Conservation (phyloP, 192 early-diverging fungal genomes). For the Spizellomyces punctatus region DNA sequence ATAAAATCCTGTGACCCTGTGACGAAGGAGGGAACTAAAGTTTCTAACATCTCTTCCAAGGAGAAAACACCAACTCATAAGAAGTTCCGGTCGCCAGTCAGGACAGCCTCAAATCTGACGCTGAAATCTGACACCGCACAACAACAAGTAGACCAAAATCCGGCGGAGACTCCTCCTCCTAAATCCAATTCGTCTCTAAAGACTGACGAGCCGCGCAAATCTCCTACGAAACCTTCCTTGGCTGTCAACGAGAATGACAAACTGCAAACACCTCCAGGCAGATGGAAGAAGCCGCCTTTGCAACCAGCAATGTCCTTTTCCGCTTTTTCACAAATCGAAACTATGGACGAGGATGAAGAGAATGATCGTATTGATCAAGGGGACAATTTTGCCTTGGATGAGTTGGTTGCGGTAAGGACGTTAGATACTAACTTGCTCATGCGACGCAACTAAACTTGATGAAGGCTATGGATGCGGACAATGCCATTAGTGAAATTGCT, state of each 20-base stretch:
- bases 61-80: neutral
- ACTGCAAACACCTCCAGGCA: neutral
- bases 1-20: neutral
- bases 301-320: neutral
- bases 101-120: neutral
- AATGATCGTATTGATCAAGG: neutral
- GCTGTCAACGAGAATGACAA: constrained; percentile 3
- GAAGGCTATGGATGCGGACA: neutral
- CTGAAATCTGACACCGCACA: neutral
- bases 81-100: neutral
- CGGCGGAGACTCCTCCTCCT: neutral
- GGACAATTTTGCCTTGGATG: constrained; percentile 8
- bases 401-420: constrained; percentile 12
- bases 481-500: neutral
- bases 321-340: constrained; percentile 29
- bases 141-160: neutral
- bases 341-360: neutral
- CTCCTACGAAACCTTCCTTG: neutral
- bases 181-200: neutral
- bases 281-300: neutral
- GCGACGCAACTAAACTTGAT: neutral
- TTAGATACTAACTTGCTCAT: neutral
- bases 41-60: too few species aligned
- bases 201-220: neutral
- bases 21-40: neutral